phyloP scores from a whole-genome alignment of 2,329 filamentous ascomycete genomes.

The Cercospora sojina region DNA sequence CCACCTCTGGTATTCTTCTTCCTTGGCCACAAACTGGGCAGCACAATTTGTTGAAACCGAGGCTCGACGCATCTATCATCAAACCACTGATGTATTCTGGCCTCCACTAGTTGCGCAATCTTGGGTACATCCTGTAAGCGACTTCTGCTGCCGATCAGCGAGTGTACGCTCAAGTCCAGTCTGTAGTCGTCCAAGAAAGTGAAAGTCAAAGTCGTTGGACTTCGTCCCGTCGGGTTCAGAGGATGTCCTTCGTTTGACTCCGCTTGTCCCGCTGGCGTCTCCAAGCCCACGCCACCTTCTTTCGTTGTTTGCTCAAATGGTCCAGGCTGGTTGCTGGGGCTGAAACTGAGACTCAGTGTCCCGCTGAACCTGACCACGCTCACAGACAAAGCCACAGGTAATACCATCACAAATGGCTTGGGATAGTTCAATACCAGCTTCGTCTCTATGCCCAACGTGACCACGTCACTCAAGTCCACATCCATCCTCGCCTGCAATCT shows the following conservation, averaged over 20 bases:
- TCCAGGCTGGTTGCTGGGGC: conserved; percentile 58
- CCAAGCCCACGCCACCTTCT: conserved; percentile 5
- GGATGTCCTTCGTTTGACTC: conserved; percentile 37
- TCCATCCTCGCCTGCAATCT: conserved; percentile 93
- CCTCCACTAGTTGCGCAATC: conserved; percentile 80
- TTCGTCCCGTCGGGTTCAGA: conserved; percentile 45
- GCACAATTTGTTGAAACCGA: conserved; percentile 79
- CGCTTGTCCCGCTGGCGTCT: conserved; percentile 25
- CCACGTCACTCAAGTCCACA: conserved; percentile 92
- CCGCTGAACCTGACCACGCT: conserved; percentile 93
- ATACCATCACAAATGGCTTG: conserved; percentile 79
- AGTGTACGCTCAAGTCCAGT: conserved; percentile 77
- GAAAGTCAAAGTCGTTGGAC: conserved; percentile 80
- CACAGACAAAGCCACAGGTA: conserved; percentile 88
- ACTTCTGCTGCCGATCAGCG: conserved; percentile 74
- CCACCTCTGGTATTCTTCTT: conserved; percentile 80
- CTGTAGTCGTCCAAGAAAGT: conserved; percentile 89
- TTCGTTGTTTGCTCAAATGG: conserved; percentile 34
- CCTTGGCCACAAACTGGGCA: conserved; percentile 78
- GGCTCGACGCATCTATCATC: conserved; percentile 84
- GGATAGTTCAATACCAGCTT: conserved; percentile 94
- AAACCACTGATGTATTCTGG: conserved; percentile 79
- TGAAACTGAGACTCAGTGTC: conserved; percentile 88
- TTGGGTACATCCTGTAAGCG: conserved; percentile 83
- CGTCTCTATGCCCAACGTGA: conserved; percentile 91